phyloP scores from a whole-genome alignment of 2,329 filamentous ascomycete species.

The Talaromyces sp. region DNA sequence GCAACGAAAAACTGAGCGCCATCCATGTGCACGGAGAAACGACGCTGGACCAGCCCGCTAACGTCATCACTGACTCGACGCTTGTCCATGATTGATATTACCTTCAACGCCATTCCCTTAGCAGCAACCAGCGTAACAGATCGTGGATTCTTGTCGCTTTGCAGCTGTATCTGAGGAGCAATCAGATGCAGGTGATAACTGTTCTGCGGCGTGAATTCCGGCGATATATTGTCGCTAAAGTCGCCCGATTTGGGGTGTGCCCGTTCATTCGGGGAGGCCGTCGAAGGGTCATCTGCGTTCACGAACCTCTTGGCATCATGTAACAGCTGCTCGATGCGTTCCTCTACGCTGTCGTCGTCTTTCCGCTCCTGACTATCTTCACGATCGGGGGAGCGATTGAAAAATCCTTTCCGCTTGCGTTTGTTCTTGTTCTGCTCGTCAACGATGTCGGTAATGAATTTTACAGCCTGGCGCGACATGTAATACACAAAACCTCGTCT shows the following conservation, averaged over 20 bases:
- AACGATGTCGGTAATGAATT: conserved; percentile 96
- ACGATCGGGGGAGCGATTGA: conserved; percentile 3
- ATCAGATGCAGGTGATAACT: conserved; percentile 94
- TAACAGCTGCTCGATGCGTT: conserved; percentile 79
- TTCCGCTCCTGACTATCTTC: conserved; percentile 42
- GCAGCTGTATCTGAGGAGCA: conserved; percentile 93
- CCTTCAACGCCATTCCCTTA: conserved; percentile 97
- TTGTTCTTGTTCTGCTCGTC: conserved; percentile 84
- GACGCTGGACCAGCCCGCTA: conserved; percentile 88
- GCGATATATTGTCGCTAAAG: conserved; percentile 70
- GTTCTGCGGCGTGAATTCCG: conserved; percentile 85
- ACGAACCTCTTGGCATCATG: conserved; percentile 81
- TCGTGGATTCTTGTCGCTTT: conserved; percentile 97
- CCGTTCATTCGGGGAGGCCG: conserved; percentile 33
- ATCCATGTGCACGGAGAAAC: conserved; percentile 93
- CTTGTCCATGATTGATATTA: conserved; percentile 97
- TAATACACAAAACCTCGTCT: conserved; percentile 96
- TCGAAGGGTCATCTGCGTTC: conserved; percentile 58
- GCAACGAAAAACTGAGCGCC: conserved; percentile 98
- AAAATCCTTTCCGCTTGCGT: conserved; percentile 28
- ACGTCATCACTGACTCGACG: conserved; percentile 86
- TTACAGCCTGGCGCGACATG: conserved; percentile 89
- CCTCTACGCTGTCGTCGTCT: conserved; percentile 67
- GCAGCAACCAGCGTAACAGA: conserved; percentile 94
- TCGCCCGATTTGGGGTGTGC: conserved; percentile 36